Evolutionary conservation across 2,329 filamentous ascomycete genomes (phyloP).

Genomic region (Hypoxylon rubiginosum): DNA sequence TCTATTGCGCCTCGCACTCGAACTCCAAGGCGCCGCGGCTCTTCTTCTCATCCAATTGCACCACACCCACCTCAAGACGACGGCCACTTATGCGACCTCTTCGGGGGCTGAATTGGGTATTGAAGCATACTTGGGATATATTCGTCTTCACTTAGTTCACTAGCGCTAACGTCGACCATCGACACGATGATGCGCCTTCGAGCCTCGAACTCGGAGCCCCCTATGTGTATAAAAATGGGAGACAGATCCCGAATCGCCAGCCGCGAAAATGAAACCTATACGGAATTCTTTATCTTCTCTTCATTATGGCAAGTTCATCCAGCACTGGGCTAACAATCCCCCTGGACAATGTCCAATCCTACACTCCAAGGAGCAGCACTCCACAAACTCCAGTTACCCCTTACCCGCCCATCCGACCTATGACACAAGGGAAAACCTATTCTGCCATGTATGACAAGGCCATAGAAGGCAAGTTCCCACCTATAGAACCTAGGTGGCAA

Average conservation of each 20-base stretch:
- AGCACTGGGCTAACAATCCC: conserved; percentile 2
- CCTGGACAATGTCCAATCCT: conserved; percentile 11
- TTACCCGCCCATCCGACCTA: conserved; percentile 9
- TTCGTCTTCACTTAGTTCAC: conserved; percentile 7
- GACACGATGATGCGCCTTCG: conserved; percentile 5
- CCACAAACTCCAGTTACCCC: conserved; percentile 7
- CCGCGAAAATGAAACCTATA: background rate
- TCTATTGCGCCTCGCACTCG: conserved; percentile 21
- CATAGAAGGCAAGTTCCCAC: conserved; percentile 5
- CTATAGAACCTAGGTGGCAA: background rate
- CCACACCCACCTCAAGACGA: conserved; percentile 30
- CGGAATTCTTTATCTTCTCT: background rate
- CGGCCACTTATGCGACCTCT: conserved; percentile 24
- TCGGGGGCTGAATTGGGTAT: conserved; percentile 35
- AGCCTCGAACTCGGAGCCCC: background rate
- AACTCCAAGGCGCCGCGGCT: conserved; percentile 23
- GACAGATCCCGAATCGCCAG: background rate
- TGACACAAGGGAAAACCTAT: conserved; percentile 10
- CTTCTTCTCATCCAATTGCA: conserved; percentile 30
- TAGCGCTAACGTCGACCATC: conserved; percentile 13
- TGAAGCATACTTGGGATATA: conserved; percentile 6
- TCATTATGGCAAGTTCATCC: conserved; percentile 27
- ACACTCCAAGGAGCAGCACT: conserved; percentile 8
- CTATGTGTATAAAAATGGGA: conserved; percentile 27
- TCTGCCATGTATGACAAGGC: conserved; percentile 27